Conservation (phyloP, 305 asterid species). For the Plantago lanceolata region DNA sequence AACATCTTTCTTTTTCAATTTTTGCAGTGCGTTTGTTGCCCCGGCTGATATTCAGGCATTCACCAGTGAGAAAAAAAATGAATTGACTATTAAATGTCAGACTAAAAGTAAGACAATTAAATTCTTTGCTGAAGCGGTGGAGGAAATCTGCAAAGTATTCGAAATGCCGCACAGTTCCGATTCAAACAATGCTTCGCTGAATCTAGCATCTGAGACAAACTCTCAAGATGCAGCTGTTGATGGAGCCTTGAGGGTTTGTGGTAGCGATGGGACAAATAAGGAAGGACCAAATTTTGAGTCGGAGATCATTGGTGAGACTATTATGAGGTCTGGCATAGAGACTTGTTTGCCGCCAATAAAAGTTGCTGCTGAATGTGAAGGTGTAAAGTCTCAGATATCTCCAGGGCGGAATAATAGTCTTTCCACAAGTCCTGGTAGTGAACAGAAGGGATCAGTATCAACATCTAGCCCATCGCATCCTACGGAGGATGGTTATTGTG, state of each 20-base stretch:
- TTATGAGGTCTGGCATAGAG: slow-evolving; percentile 24
- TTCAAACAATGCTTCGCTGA: slow-evolving; percentile 34
- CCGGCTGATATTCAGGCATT: slow-evolving; percentile 84
- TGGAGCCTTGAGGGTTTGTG: slow-evolving; percentile 39
- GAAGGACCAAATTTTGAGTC: slow-evolving; percentile 34
- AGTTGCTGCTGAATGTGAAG: slow-evolving; percentile 36
- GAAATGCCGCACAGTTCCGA: slow-evolving; percentile 50
- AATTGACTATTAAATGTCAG: slow-evolving; percentile 59
- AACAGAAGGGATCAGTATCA: slow-evolving; percentile 34
- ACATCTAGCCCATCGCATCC: slow-evolving; percentile 27
- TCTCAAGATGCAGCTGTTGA: slow-evolving; percentile 36
- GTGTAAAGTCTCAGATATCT: slow-evolving; percentile 29
- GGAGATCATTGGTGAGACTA: slow-evolving; percentile 36
- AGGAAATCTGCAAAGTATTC: slow-evolving; percentile 74
- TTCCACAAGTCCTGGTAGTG: slow-evolving; percentile 27
- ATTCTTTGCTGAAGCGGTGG: slow-evolving; percentile 71
- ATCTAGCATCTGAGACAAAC: slow-evolving; percentile 41
- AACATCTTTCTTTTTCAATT: slow-evolving; percentile 24
- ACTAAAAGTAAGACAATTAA: slow-evolving; percentile 66
- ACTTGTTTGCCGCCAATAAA: no score
- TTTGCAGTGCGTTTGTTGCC: slow-evolving; percentile 85
- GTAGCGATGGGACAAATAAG: slow-evolving; percentile 27
- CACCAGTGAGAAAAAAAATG: slow-evolving; percentile 63
- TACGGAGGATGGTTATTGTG: slow-evolving; percentile 30
- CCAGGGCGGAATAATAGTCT: slow-evolving; percentile 32